phyloP scores from a whole-genome alignment of 305 asterid genomes.

The Fraxinus floribunda region DNA sequence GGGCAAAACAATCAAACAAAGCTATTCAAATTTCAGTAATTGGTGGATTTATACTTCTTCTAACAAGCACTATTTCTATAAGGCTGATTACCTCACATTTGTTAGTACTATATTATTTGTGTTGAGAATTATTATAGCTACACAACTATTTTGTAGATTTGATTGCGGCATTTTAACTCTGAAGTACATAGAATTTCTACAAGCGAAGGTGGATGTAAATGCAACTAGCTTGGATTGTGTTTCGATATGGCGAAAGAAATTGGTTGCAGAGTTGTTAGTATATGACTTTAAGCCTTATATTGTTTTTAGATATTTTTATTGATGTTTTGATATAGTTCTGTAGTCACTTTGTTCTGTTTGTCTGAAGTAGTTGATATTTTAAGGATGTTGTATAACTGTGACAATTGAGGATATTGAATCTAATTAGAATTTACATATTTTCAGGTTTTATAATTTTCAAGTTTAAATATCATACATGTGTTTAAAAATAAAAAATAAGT shows the following conservation, averaged over 20 bases:
- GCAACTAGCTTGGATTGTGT: not conserved
- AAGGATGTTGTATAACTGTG: not conserved
- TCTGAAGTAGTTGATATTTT: not conserved
- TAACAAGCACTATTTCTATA: not conserved
- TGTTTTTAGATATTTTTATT: not conserved
- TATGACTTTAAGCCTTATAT: not conserved
- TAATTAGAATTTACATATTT: no score
- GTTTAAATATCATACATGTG: no score
- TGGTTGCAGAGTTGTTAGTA: not conserved
- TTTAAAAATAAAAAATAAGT: no score
- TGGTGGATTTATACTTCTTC: conserved; percentile 46
- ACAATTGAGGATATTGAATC: not conserved
- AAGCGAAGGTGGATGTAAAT: no score
- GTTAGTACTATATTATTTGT: no score
- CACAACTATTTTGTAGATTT: no score
- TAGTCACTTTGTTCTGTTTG: not conserved
- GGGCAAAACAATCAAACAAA: conserved; percentile 90
- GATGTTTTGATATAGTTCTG: not conserved
- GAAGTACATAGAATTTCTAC: no score
- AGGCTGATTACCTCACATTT: no score
- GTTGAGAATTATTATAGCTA: no score
- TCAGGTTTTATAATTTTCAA: no score
- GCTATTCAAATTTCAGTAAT: conserved; percentile 90
- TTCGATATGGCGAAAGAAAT: not conserved
- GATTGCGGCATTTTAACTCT: no score